Base-by-base conservation (phyloP, 2,329 filamentous ascomycete species). In the Fusarium humuli region DNA sequence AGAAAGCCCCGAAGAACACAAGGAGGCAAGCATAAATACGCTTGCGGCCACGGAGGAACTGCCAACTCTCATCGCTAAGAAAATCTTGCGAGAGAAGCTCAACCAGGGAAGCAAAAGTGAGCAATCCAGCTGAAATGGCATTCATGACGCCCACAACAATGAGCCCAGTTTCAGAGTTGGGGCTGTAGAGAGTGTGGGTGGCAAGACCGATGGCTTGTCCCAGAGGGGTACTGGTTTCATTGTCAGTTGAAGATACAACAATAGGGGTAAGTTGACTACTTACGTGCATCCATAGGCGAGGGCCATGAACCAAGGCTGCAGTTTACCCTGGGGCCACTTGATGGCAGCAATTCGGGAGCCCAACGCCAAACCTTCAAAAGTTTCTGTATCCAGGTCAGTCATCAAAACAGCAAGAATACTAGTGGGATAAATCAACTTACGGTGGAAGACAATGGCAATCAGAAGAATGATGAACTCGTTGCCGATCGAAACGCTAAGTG, bases 391-490 rank as follows among this genome's bases (percentile, higher is more conserved):
- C n/a, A 10, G 25, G 56, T 76, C 32, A 71, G 69, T 22, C 13
- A 13, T 44, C 5, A 4, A 42, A 6, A 27, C 6, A 7, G 6
- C 1, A 0, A 6, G 16, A 8, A 16, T n/a, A 9, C 5, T 3
- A 18, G 11, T 3, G 4, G 0, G 4, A 8, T 12, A n/a, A 7
- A 6, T 9, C 22, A 18, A 73, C 79, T 67, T 73, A 80, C 79
- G 91, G 75, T 95, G 92, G 79, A 94, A 94, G 55, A 87, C 86
- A 72, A 95, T 94, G 53, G 92, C 92, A 48, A 94, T 85, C 2
- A 94, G 85, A 61, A 95, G 89, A n/a, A 94, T 90, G 57, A 93
- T 85, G 74, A 95, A 95, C 7, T 91, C 88, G 11, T 90, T 89
- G 1, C 92, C 92, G 1, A 91, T 91, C 5, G 92, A 90, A 10